Base-by-base conservation (phyloP, 2,329 filamentous ascomycete genomes). In the Trichoderma koningii region DNA sequence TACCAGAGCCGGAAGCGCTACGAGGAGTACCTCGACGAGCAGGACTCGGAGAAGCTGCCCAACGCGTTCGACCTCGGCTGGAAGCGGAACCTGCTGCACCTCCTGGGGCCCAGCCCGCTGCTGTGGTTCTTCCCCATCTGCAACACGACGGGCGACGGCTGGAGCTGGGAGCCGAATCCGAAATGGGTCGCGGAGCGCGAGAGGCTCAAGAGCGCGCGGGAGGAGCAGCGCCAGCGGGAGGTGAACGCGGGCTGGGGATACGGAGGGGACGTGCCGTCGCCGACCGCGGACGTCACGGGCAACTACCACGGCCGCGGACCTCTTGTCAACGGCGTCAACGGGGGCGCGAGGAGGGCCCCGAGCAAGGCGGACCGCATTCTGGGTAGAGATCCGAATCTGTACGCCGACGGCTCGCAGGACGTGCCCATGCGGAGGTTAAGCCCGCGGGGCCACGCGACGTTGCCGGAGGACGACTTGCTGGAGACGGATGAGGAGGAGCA, bases 1-100 rank as follows among this genome's bases (percentile, higher is more conserved):
- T 75, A 83, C 64, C 83, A 85, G 66, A 80, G 83, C 9, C 78
- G 81, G 66, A 81, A 80, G 67, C 82, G 84, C 44, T 86, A 87
- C 71, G 83, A 87, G 68, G 85, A 86, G 63, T 98, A 97, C 75
- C 85, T 98, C 17, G 92, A 97, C 73, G 93, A 98, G 75, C 85
- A 92, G 74, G 93, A 97, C 76, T 92, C 89, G 57, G 87, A 91
- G 70, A 92, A 91, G 74, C 84, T 99, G 28, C 95, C 95, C 1
- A 93, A 95, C 73, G 95, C 93, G 2, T 99, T 99, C 73, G 91
- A 99, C 71, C 86, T 97, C 2, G 95, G 95, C 66, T 89, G 89
- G 84, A 87, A 85, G 65, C 85, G 84, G 48, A 99, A 99, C 74
- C 76, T 98, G 5, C 74, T 79, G 1, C 91, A 97, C 74, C 83